phyloP scores from a whole-genome alignment of 805 yeast species.

The Saturnispora sanitii region DNA sequence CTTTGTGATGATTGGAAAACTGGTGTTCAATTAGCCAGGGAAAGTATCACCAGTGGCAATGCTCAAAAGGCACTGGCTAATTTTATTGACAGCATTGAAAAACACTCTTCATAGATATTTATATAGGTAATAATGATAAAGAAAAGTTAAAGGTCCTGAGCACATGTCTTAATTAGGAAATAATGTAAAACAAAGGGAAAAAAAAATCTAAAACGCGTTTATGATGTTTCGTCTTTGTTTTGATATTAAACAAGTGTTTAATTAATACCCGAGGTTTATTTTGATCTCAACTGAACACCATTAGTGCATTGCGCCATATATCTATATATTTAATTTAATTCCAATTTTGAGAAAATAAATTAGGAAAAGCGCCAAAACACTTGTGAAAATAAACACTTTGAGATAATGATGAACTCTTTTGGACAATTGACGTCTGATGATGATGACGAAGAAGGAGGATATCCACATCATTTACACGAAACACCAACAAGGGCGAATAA shows the following conservation, averaged over 20 bases:
- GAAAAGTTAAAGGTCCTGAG: neutral
- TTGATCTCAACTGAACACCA: neutral
- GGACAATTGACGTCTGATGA: constrained; percentile 23
- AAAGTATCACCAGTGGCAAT: constrained; percentile 54
- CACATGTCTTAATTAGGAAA: neutral
- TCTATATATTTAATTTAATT: too few relatives aligned
- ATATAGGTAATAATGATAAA: neutral
- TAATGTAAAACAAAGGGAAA: neutral
- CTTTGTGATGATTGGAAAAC: constrained; percentile 56
- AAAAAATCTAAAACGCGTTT: neutral
- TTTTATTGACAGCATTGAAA: constrained; percentile 36
- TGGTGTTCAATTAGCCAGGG: constrained; percentile 68
- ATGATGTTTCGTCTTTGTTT: neutral
- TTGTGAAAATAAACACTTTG: neutral
- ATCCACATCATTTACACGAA: neutral
- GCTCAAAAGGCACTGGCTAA: constrained; percentile 51
- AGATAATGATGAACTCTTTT: constrained; percentile 22
- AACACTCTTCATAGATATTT: constrained; percentile 9
- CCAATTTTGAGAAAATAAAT: too few relatives aligned
- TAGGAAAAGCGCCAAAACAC: neutral
- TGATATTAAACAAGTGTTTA: neutral
- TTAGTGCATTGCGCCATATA: neutral
- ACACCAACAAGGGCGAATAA: constrained; percentile 4
- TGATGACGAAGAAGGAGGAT: constrained; percentile 14
- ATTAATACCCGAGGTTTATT: neutral